Evolutionary conservation across 2,329 filamentous ascomycete genomes (phyloP).

Genomic region (Colletotrichum scovillei): DNA sequence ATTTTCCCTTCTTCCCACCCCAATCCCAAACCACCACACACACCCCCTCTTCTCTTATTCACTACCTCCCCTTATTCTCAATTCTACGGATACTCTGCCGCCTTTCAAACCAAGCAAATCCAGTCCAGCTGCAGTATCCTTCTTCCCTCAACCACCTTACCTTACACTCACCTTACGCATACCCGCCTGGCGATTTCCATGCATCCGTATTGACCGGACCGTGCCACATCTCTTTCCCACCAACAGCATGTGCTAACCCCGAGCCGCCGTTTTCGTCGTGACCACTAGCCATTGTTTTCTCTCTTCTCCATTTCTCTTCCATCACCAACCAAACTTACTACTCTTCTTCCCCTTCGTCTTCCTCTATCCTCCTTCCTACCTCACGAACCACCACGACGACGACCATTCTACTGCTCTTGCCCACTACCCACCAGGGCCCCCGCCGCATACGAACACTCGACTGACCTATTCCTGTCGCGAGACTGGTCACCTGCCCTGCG

Average conservation of each 20-base stretch:
- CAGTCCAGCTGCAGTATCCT: slow-evolving; percentile 14
- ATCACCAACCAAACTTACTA: slow-evolving; percentile 18
- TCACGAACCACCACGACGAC: slow-evolving; percentile 15
- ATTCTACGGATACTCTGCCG: slow-evolving; percentile 4
- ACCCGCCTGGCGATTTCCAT: slow-evolving; percentile 22
- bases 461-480: slow-evolving; percentile 20
- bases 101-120: not conserved
- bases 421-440: not conserved
- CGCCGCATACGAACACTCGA: slow-evolving; percentile 24
- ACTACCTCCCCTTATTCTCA: slow-evolving; percentile 21
- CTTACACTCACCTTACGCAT: not conserved
- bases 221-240: slow-evolving; percentile 31
- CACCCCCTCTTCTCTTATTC: slow-evolving; percentile 18
- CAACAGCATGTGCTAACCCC: slow-evolving; percentile 36
- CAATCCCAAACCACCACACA: slow-evolving; percentile 1
- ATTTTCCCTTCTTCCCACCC: slow-evolving; percentile 5
- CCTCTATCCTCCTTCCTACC: not conserved
- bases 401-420: not conserved
- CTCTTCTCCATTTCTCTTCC: slow-evolving; percentile 32
- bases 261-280: slow-evolving; percentile 34
- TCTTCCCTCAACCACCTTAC: slow-evolving; percentile 1
- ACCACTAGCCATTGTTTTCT: slow-evolving; percentile 35
- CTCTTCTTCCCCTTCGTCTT: slow-evolving; percentile 2
- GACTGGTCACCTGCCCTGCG: slow-evolving; percentile 21
- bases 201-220: slow-evolving; percentile 28